Evolutionary conservation across 2,329 filamentous ascomycete genomes (phyloP), one percentile per base, ranked within the genome.

Genomic region (Trichoderma lentiforme): DNA sequence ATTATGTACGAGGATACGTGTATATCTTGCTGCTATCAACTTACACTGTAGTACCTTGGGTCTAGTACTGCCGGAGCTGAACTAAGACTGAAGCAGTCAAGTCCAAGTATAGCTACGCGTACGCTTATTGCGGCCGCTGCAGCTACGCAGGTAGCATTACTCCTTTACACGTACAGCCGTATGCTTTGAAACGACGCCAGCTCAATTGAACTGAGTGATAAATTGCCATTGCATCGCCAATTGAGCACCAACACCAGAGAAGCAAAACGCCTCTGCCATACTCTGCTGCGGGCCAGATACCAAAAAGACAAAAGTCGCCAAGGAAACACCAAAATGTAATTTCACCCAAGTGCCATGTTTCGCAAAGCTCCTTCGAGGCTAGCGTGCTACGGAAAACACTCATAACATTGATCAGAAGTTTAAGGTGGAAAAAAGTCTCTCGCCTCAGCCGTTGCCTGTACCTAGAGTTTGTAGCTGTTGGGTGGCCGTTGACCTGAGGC

Each of bases 381-480:
- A 72, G 70, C 63, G 57, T 68, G 64, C 58, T 11, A 66, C 36
- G 70, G 70, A 72, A 61, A 68, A 72, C 70, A 68, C 70, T 72
- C 63, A 63, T 47, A 63, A 14, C n/a, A 30, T 36, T 51, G 12
- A 64, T 36, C 18, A 57, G 26, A 36, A 70, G 43, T 21, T 15
- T 14, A 24, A 26, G 26, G 34, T 36, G 34, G 34, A 30, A 60
- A 71, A 58, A 65, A 65, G 60, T 43, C 39, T 70, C 66, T 62
- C 47, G 66, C 66, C 66, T 62, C 66, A 70, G 66, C 66, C 66
- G 66, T 69, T 15, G 24, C n/a, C 43, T 43, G 39, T 43, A 43
- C 39, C 39, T 43, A 9, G 14, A 7, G 34, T 18, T 39, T 18
- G 43, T 47, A 57, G 53, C 43, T 21, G 63, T 34, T 34, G 58